Evolutionary conservation across 1,284 basidiomycete species (phyloP).

Genomic region (Jaminaea rosea): DNA sequence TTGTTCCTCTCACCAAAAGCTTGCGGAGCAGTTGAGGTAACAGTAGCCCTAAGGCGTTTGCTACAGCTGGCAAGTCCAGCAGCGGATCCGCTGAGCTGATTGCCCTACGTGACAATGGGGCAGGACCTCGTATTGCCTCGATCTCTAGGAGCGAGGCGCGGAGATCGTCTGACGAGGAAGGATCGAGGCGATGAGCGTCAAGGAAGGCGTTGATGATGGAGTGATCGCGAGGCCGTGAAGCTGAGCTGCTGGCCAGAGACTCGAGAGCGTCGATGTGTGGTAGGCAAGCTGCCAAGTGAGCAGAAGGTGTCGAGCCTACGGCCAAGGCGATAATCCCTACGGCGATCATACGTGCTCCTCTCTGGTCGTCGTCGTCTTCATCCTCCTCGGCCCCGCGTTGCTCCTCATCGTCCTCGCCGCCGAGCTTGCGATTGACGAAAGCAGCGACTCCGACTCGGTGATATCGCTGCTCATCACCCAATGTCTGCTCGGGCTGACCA

Average conservation of each 20-base stretch:
- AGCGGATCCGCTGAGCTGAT: slow-evolving; percentile 9
- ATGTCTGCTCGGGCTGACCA: background rate
- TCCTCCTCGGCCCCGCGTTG: slow-evolving; percentile 1
- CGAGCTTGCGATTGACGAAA: slow-evolving; percentile 23
- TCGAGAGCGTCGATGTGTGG: slow-evolving; percentile 20
- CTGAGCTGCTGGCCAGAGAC: slow-evolving; percentile 15
- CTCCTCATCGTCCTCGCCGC: background rate
- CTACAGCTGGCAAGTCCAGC: slow-evolving; percentile 27
- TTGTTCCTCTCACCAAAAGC: slow-evolving; percentile 20
- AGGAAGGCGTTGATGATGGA: slow-evolving; percentile 12
- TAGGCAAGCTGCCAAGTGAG: slow-evolving; percentile 20
- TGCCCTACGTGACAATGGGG: background rate
- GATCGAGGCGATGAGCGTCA: slow-evolving; percentile 7
- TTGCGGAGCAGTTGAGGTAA: slow-evolving; percentile 29
- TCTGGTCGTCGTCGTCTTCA: slow-evolving; percentile 9
- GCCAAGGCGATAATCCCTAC: slow-evolving; percentile 13
- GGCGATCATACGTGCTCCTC: slow-evolving; percentile 30
- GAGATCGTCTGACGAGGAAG: background rate
- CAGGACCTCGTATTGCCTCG: background rate
- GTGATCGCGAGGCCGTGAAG: slow-evolving; percentile 8
- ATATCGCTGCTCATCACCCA: slow-evolving; percentile 4
- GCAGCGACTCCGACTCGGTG: slow-evolving; percentile 19
- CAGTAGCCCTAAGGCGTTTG: slow-evolving; percentile 25
- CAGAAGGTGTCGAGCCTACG: slow-evolving; percentile 9
- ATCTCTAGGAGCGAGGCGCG: background rate